Evolutionary conservation across 352 stramenopile genomes (phyloP), one percentile per base, ranked within the genome.

Genomic region (Phytophthora citrophthora): DNA sequence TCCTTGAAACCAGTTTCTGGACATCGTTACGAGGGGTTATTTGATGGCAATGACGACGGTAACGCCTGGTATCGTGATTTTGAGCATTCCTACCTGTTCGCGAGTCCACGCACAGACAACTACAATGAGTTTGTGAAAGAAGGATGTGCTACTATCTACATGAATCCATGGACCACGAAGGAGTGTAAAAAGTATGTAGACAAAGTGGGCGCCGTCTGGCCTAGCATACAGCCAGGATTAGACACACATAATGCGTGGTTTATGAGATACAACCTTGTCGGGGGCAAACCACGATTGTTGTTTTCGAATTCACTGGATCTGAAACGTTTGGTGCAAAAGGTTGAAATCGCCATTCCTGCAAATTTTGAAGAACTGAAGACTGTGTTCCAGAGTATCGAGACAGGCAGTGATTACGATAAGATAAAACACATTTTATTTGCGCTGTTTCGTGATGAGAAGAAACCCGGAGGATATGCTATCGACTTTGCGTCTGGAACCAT

Each of bases 121-220:
- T 69, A 58, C 56, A 58, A 76, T 46, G 4, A 63, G 0, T 72
- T 76, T 55, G 52, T 56, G 18, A 76, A 76, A 29, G 52, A 61
- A 11, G 8, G 2, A 0, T 76, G 68, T 44, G 65, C 69, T 29
- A 58, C 54, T 18, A 52, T 75, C 38, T 68, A 57, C 43, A 72
- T 76, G 68, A 65, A 72, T 69, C 61, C 62, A 60, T 72, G 68
- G 68, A 69, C 45, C 18, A 76, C 47, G 59, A 15, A 0, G 9
- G 68, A 76, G 56, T 72, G 68, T 24, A 45, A 60, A 29, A 16
- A 8, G 5, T 62, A 71, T 27, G 67, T 51, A 31, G 39, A 71
- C 4, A 16, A 27, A 18, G 56, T 68, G 50, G 29, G 1, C 26
- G 4, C 0, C 26, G 2, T 20, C 20, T 20, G 20, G 20, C 26